A percentile compares a stretch with the other conserved stretches of the same genome.
These are phyloP conservation scores for Microdochium nivale DNA, from an alignment of 2,329 filamentous ascomycete genomes.

Conservation along the genomic window DNA sequence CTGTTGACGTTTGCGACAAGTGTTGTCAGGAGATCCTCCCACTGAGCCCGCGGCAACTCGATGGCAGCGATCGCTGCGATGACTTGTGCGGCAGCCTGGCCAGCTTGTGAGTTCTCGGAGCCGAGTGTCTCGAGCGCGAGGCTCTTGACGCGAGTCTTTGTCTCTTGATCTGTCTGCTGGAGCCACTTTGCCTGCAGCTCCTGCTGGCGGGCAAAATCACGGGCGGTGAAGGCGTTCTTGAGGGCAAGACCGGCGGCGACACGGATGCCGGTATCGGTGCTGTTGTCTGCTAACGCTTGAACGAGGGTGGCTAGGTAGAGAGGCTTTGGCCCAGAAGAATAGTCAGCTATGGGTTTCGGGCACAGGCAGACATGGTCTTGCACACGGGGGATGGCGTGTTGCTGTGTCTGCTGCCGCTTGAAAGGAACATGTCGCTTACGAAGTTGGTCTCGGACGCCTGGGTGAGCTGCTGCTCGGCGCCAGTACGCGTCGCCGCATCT, in stretches of 20 bases:
- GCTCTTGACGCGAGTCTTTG: constrained; percentile 82
- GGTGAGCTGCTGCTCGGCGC: constrained; percentile 87
- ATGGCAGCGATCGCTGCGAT: constrained; percentile 91
- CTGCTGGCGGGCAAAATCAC: constrained; percentile 79
- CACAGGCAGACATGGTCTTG: neutral
- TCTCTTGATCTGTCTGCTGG: constrained; percentile 67
- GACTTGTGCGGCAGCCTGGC: constrained; percentile 86
- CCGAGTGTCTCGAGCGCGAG: constrained; percentile 80
- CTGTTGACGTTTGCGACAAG: constrained; percentile 90
- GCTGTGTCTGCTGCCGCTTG: neutral
- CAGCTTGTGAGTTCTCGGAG: constrained; percentile 73
- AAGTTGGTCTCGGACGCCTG: constrained; percentile 94
- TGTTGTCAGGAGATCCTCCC: constrained; percentile 81
- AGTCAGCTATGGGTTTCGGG: constrained; percentile 2
- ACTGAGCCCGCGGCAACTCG: constrained; percentile 87
- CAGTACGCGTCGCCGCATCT: constrained; percentile 86
- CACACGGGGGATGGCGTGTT: neutral
- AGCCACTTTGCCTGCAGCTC: constrained; percentile 94
- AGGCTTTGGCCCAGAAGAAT: constrained; percentile 39
- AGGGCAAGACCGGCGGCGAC: constrained; percentile 91
- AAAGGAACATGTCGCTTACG: constrained; percentile 44
- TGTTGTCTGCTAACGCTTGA: constrained; percentile 88
- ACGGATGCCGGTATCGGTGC: constrained; percentile 73
- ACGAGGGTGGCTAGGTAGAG: constrained; percentile 89
- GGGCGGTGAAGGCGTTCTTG: constrained; percentile 95